Base-by-base conservation (phyloP, 805 yeast species). In the Cyberlindnera samutprakarnensis region DNA sequence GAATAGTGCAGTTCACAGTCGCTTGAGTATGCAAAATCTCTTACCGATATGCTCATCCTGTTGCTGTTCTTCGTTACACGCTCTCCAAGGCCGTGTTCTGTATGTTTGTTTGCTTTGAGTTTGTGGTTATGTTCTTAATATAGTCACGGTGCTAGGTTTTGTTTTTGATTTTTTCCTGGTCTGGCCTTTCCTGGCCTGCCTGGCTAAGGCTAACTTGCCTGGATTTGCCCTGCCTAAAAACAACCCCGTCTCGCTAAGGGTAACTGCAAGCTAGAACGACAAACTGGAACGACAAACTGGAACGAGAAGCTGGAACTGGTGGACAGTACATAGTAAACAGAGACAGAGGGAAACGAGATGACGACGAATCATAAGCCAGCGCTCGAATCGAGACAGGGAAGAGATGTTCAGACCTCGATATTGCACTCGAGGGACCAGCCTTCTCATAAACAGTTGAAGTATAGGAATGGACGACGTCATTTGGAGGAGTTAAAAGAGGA, bases 11-110 rank as follows among this genome's bases (percentile, higher is more conserved):
- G 60, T 2, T 92, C 88, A 41, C 84, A 77, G 18, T 66, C 57
- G 12, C 62, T 66, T 6, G 74, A 73, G 49, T 90, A 88, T 17
- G 88, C 97, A 62, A 74, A 90, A 57, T 90, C 97, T 40, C 77
- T 75, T 14, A 85, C 74, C 1, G 75, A 67, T 21, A 78, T 62
- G 25, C 20, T 18, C 30, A 28, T 28, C 14, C 10, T 19, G 21
- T 19, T 10, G 23, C 12, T 32, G 26, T 14, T 29, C 27, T 24
- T 24, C 25, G 18, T 24, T 19, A 19, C 21, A 8, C 10, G 7
- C 10, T 8, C 21, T 19, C 14, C n/a, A 25, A 14, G 5, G 25
- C 9, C 17, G 13, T 23, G 13, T n/a, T 12, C n/a, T 14, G 25
- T 23, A 7, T 23, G 25, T 14, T 23, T 14, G 25, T 23, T 12